Percentiles rank a stretch among this genome's conserved stretches.
Evolutionary conservation across 1,284 basidiomycete genomes (phyloP).

Genomic region (Chiua sp.): DNA sequence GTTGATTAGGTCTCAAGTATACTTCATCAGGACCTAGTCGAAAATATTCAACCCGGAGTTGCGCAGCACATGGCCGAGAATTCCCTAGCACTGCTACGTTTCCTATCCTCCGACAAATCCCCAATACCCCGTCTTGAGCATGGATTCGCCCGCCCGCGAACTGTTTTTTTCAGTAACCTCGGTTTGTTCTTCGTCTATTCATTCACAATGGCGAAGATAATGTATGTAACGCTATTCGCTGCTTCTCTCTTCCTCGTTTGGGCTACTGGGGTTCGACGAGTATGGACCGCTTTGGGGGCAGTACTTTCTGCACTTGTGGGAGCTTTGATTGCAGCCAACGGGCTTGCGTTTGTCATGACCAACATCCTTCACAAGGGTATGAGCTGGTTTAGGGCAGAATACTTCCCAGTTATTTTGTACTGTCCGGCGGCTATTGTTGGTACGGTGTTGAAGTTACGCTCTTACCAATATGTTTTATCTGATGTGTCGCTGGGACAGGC

Average conservation of each 20-base stretch:
- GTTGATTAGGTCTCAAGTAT: slow-evolving; percentile 13
- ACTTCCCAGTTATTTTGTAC: slow-evolving; percentile 77
- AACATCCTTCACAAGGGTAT: slow-evolving; percentile 66
- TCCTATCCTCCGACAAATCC: slow-evolving; percentile 76
- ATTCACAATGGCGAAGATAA: slow-evolving; percentile 70
- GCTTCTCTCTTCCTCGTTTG: slow-evolving; percentile 53
- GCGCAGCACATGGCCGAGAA: slow-evolving; percentile 95
- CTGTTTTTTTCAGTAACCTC: slow-evolving; percentile 81
- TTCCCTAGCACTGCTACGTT: slow-evolving; percentile 79
- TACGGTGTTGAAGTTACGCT: slow-evolving; percentile 36
- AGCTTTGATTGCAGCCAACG: slow-evolving; percentile 69
- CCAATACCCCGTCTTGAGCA: slow-evolving; percentile 64
- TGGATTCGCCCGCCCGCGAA: slow-evolving; percentile 62
- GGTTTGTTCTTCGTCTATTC: slow-evolving; percentile 78
- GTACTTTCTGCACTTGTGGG: slow-evolving; percentile 58
- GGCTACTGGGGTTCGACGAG: slow-evolving; percentile 33
- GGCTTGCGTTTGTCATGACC: slow-evolving; percentile 76
- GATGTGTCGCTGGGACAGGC: slow-evolving; percentile 43
- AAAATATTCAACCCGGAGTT: slow-evolving; percentile 82
- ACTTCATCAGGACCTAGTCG: slow-evolving; percentile 68
- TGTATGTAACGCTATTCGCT: slow-evolving; percentile 64
- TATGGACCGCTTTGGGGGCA: slow-evolving; percentile 45
- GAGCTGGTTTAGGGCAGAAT: slow-evolving; percentile 84
- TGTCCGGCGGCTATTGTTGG: slow-evolving; percentile 76
- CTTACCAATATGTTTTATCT: slow-evolving; percentile 16